A percentile compares a stretch with the other conserved stretches of the same genome.
Conservation (phyloP, 2,329 filamentous ascomycete species). For the Verticillium longisporum region DNA sequence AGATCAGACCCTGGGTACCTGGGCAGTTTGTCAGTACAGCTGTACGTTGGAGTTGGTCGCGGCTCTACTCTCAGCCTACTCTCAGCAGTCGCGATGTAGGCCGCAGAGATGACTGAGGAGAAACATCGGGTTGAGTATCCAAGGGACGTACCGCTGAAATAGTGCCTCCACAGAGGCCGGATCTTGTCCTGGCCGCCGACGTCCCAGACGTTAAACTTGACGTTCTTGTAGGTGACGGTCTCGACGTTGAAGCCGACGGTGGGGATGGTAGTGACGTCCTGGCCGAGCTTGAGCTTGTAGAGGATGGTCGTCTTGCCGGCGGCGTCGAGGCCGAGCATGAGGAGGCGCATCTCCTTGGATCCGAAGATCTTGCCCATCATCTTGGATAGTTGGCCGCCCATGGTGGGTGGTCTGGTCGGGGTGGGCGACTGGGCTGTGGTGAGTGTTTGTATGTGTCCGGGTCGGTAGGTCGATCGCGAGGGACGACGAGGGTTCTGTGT, state of each 20-base stretch:
- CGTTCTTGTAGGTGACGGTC: conserved; percentile 98
- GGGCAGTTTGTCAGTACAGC: conserved; percentile 6
- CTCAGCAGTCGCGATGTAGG: conserved; percentile 1
- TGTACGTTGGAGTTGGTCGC: neutral
- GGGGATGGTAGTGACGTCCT: conserved; percentile 96
- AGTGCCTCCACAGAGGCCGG: conserved; percentile 92
- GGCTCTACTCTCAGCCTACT: neutral
- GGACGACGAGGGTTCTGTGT: neutral
- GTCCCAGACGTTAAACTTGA: conserved; percentile 99
- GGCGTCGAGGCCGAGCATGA: conserved; percentile 97
- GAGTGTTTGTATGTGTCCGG: neutral
- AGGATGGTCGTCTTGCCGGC: conserved; percentile 99
- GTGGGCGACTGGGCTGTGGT: neutral
- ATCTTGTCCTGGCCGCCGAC: conserved; percentile 99
- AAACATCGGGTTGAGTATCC: conserved; percentile 1
- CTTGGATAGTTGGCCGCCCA: conserved; percentile 92
- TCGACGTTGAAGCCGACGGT: conserved; percentile 99
- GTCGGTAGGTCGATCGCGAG: neutral
- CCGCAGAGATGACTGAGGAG: neutral
- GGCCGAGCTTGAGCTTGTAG: conserved; percentile 97
- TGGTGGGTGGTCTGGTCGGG: conserved; percentile 25
- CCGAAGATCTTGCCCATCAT: conserved; percentile 99
- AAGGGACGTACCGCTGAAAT: conserved; percentile 65
- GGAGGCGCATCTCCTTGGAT: conserved; percentile 96
- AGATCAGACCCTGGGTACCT: conserved; percentile 97